Percentiles rank a stretch among this genome's conserved stretches.
phyloP scores from a whole-genome alignment of 1,284 basidiomycete genomes.

The Cryptococcus sp. region DNA sequence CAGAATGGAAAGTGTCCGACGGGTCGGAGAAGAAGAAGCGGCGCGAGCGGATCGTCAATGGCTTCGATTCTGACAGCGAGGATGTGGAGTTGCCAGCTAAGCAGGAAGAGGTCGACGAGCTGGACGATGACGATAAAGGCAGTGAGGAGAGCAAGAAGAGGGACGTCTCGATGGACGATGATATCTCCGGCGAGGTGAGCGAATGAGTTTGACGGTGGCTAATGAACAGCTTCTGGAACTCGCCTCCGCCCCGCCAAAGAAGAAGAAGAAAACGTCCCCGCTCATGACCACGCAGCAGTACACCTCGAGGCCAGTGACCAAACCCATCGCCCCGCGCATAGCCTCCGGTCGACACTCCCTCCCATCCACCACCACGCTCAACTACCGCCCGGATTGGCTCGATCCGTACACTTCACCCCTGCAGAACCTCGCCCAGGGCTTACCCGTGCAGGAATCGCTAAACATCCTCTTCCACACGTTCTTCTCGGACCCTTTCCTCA shows the following conservation, averaged over 20 bases:
- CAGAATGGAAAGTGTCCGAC: conserved; percentile 16
- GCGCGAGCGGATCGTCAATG: conserved; percentile 37
- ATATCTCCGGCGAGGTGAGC: conserved; percentile 36
- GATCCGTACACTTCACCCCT: conserved; percentile 40
- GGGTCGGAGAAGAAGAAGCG: conserved; percentile 17
- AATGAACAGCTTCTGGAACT: conserved; percentile 38
- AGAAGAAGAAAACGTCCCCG: conserved; percentile 30
- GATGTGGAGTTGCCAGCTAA: conserved; percentile 11
- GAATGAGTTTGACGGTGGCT: conserved; percentile 2
- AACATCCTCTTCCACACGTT: conserved; percentile 45
- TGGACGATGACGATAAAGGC: conserved; percentile 31
- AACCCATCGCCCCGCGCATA: conserved; percentile 9
- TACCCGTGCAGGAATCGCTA: conserved; percentile 42
- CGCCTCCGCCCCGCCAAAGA: conserved; percentile 42
- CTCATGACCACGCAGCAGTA: conserved; percentile 1
- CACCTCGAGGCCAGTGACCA: conserved; percentile 7
- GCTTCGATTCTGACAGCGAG: conserved; percentile 37
- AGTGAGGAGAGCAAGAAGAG: conserved; percentile 26
- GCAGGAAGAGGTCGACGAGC: conserved; percentile 37
- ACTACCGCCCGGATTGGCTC: conserved; percentile 12
- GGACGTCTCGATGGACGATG: conserved; percentile 35
- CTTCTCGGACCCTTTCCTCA: conserved; percentile 46
- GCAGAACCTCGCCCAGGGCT: conserved; percentile 32
- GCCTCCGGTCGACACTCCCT: conserved; percentile 9
- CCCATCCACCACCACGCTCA: conserved; percentile 15